phyloP scores from a whole-genome alignment of 192 early-diverging fungal genomes.

The Neocallimastix lanati region DNA sequence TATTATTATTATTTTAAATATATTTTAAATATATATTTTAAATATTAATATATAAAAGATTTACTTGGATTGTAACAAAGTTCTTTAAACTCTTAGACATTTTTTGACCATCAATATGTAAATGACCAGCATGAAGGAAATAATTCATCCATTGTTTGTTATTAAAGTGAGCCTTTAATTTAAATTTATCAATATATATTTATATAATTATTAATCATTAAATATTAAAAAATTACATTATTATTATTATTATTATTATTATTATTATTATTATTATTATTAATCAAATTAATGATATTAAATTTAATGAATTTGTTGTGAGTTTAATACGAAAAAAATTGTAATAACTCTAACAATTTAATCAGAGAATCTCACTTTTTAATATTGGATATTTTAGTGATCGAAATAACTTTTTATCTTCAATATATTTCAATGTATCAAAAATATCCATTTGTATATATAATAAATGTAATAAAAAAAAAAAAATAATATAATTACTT shows the following conservation, averaged over 20 bases:
- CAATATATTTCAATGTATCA: background rate
- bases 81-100: conserved; percentile 99
- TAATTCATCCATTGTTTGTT: conserved; percentile 97
- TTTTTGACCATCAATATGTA: conserved; percentile 87
- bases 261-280: no score
- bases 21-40: no score
- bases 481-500: conserved; percentile 18
- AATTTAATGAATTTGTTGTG: background rate
- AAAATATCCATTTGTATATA: background rate
- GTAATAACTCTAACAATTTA: background rate
- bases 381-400: background rate
- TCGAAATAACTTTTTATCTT: background rate
- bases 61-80: conserved; percentile 74
- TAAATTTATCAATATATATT: no score
- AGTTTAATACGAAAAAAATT: background rate
- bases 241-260: no score
- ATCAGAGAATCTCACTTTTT: background rate
- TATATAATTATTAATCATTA: no score
- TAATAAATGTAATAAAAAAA: background rate
- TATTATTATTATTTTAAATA: no score
- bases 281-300: no score
- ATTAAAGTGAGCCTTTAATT: conserved; percentile 71
- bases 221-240: no score
- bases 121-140: conserved; percentile 90
- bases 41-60: no score